Conservation (phyloP, 805 yeast genomes). For the Spathaspora hagerdaliae region DNA sequence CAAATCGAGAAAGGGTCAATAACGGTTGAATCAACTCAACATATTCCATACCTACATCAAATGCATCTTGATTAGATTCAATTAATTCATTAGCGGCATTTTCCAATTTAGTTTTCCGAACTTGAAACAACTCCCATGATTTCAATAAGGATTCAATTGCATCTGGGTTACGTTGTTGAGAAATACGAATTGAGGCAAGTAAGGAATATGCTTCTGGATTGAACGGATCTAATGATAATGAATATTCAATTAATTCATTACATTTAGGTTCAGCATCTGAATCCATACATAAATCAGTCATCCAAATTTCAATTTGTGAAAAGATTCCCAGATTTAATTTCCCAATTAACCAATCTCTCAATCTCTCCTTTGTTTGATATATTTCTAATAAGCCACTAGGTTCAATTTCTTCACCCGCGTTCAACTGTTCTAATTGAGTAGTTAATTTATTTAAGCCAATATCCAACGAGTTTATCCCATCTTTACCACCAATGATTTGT, state of each 20-base stretch:
- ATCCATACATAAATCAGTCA: constrained; percentile 97
- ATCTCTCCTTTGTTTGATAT: constrained; percentile 26
- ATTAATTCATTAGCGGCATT: constrained; percentile 24
- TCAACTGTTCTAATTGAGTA: constrained; percentile 22
- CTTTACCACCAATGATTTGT: constrained; percentile 80
- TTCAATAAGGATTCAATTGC: constrained; percentile 64
- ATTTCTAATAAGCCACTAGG: constrained; percentile 21
- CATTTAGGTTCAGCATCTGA: constrained; percentile 81
- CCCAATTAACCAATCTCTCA: constrained; percentile 28
- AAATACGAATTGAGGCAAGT: constrained; percentile 81
- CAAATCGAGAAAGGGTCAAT: constrained; percentile 64
- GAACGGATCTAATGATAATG: constrained; percentile 54
- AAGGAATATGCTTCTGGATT: constrained; percentile 82
- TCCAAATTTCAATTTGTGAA: constrained; percentile 90
- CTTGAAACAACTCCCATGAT: constrained; percentile 69
- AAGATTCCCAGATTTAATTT: constrained; percentile 75
- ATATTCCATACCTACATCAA: constrained; percentile 49
- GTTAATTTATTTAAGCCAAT: constrained; percentile 55
- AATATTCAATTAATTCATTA: constrained; percentile 61
- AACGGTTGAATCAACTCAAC: constrained; percentile 72
- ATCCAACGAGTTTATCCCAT: constrained; percentile 61
- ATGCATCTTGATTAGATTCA: constrained; percentile 30
- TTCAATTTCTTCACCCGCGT: constrained; percentile 18
- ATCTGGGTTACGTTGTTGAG: constrained; percentile 73
- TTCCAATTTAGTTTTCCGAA: constrained; percentile 47